Base-by-base conservation (phyloP, 306 rosid genomes). In the Hippophae gyantsensis region DNA sequence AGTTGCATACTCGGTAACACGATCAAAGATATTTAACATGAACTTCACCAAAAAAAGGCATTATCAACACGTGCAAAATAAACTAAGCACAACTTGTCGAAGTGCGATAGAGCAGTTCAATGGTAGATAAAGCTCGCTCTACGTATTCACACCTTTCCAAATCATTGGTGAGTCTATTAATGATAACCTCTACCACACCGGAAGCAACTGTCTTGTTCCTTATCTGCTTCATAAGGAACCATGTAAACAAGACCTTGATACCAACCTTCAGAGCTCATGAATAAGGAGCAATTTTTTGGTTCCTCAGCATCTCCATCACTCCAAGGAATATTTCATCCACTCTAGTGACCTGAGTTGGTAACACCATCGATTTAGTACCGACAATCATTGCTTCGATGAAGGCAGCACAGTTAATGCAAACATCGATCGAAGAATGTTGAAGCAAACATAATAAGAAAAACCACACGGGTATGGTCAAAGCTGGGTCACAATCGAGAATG, bases 1-100 rank as follows among this genome's bases (percentile, higher is more conserved):
- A 13, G 94, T 86, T 0, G 98, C 93, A 60, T 86, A 87, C 73
- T 92, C 98, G 56, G 96, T 92, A 54, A 95, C 96, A 4, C 98
- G 72, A 25, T 83, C 89, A 1, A 95, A 92, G 40, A 87, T 84
- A 62, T 80, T 87, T 52, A 92, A 72, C 26, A 92, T 92, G 46
- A 84, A 68, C 73, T 87, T 92, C 69, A 92, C 98, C 54, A 92
- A 65, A 67, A 67, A 88, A 72, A 50, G 98, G 93, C 9, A 85
- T 87, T 47, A 93, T 85, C 44, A 87, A 86, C 56, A 89, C 95
- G 67, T 85, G 96, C 7, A 32, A 75, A 0, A 79, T 83, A 10
- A 92, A 84, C 57, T 83, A 86, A 10, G 68, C 65, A 46, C 80
- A 72, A 0, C 98, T 96, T 0, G 53, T 69, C 9, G 95, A 92